Conservation (phyloP, 2,329 filamentous ascomycete genomes). For the Trichoderma simmonsii region DNA sequence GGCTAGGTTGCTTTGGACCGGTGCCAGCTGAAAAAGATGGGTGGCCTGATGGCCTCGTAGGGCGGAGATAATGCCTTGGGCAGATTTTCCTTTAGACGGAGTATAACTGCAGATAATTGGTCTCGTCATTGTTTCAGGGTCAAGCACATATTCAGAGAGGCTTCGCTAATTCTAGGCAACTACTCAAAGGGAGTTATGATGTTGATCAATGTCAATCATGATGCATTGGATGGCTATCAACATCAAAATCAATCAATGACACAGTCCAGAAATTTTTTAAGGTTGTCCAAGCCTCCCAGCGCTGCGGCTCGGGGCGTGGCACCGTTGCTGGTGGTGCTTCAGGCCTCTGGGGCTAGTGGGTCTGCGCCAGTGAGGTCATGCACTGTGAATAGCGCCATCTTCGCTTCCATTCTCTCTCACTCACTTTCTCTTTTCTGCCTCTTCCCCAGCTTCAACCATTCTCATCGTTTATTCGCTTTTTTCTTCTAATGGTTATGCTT, state of each 20-base stretch:
- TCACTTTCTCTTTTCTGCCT: neutral
- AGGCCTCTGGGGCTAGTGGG: neutral
- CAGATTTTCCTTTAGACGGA: no score
- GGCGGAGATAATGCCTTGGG: constrained; percentile 4
- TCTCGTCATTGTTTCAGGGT: neutral
- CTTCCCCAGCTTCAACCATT: neutral
- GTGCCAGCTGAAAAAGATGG: neutral
- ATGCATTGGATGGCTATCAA: neutral
- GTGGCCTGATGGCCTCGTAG: neutral
- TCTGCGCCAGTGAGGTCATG: constrained; percentile 1
- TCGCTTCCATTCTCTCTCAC: neutral
- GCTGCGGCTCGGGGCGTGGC: constrained; percentile 11
- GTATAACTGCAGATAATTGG: no score
- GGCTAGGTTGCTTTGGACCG: neutral
- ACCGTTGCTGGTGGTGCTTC: neutral
- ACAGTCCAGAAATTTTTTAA: neutral
- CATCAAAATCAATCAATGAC: neutral
- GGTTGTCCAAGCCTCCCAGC: constrained; percentile 14
- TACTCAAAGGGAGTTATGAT: neutral
- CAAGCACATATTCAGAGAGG: neutral
- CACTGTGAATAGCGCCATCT: neutral
- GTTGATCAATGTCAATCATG: neutral
- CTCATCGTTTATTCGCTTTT: neutral
- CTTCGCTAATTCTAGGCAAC: neutral
- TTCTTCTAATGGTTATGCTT: neutral